Base-by-base conservation (phyloP, 1,284 basidiomycete species). In the Thecaphora thlaspeos region DNA sequence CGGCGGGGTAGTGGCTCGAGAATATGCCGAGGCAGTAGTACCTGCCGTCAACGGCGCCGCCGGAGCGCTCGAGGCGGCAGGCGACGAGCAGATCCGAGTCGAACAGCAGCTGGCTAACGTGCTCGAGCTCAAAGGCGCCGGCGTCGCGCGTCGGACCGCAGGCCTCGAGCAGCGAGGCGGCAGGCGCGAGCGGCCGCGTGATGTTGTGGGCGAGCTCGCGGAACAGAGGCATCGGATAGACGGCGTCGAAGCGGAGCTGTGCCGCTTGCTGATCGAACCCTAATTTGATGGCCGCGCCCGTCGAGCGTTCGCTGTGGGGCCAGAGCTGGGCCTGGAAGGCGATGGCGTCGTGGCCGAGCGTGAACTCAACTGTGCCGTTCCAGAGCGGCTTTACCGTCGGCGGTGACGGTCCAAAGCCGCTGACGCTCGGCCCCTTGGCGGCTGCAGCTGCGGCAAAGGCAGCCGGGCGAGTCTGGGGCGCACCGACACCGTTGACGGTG, bases 1-100 rank as follows among this genome's bases (percentile, higher is more conserved):
- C 61, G 41, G 49, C 17, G 1, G 24, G 21, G 43, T 63, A 63
- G 17, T 55, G 58, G 48, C 42, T 51, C 37, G 61, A 58, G 41
- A 58, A 63, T 2, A 51, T 46, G 11, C 51, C 61, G 8, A 63
- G 48, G 46, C 49, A 55, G 2, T 5, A 7, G 26, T 28, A 28
- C 55, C 48, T 7, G 36, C 30, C 15, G 38, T 40, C 26, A 11
- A 5, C 26, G 26, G 26, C 7, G 7, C 11, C 26, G 26, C 26
- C 26, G 26, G 26, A 11, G 7, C 11, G 26, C 26, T 28, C 11
- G 26, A 28, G 26, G 7, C 26, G 5, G 26, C 26, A 28, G 26
- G 11, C 37, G 1, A 50, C 53, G 3, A 61, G 43, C 38, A 63
- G 22, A 30, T 63, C 55, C 11, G 43, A 28, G 21, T n/a, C 24